Base-by-base conservation (phyloP, 78 protist genomes). In the Creolimax fragrantissima region DNA sequence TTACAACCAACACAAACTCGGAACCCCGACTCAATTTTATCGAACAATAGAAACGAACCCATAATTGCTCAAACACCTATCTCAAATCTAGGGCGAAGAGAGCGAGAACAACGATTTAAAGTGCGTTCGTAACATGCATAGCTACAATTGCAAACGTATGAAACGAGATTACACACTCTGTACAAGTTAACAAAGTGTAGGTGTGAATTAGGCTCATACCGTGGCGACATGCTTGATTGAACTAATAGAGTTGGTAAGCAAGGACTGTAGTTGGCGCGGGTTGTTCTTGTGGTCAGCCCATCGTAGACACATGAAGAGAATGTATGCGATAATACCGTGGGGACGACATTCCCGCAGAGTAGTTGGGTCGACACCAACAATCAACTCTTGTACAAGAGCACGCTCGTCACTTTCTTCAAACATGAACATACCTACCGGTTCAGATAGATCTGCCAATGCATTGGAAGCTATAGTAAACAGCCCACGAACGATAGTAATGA, bases 221-320 rank as follows among this genome's bases (percentile, higher is more conserved):
- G 44, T 88, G 44, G 44, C 67, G 42, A 88, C 90, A 32, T 88
- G 90, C 67, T 88, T 43, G 32, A 88, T 88, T 6, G 90, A n/a
- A 2, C 44, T n/a, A 11, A 88, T 88, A 6, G 67, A 88, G 67
- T 88, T 88, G 37, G 90, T 88, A 24, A 88, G 45, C 90, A 88
- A 36, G 11, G 44, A n/a, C 67, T 88, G 90, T 35, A 88, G 45
- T 24, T 45, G 90, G 37, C 44, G 7, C n/a, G 90, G 44, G 41
- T 90, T 74, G 84, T 90, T 45, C 32, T n/a, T 39, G 66, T 90
- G 17, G 35, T 90, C 92, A 42, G 88, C 83, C 43, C 35, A 90
- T 5, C 89, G 89, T 35, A 90, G 17, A 66, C 92, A 90, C 92
- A 90, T 90, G 84, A 90, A 90, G 42, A 90, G 24, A 35, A 90